Conservation (phyloP, 768 basidiomycete genomes). For the Boletus reticulatus region DNA sequence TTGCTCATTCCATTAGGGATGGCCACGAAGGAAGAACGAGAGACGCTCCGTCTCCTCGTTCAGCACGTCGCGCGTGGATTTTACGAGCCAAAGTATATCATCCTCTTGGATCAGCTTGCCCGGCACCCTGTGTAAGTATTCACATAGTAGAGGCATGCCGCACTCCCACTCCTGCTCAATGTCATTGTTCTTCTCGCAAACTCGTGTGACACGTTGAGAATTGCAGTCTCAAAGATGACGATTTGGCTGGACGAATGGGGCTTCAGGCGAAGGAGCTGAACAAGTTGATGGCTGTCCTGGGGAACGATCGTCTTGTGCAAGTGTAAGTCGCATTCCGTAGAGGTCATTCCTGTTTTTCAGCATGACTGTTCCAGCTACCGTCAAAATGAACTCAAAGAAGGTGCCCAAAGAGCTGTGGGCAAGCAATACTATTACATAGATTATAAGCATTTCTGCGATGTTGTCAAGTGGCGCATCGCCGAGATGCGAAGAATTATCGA, state of each 20-base stretch:
- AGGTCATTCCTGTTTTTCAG: constrained; percentile 2
- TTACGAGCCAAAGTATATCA: constrained; percentile 89
- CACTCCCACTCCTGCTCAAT: constrained; percentile 19
- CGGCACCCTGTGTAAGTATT: constrained; percentile 91
- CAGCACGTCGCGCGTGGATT: constrained; percentile 93
- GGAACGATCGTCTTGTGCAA: constrained; percentile 74
- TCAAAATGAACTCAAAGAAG: constrained; percentile 90
- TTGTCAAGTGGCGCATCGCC: constrained; percentile 95
- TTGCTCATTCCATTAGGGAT: constrained; percentile 29
- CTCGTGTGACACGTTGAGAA: constrained; percentile 21
- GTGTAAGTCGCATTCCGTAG: constrained; percentile 48
- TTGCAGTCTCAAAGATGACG: constrained; percentile 86
- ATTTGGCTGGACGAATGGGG: constrained; percentile 87
- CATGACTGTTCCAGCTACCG: constrained; percentile 56
- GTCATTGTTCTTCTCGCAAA: constrained; percentile 7
- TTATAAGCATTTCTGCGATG: constrained; percentile 93
- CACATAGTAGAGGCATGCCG: constrained; percentile 24
- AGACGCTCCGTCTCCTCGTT: constrained; percentile 81
- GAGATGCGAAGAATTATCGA: constrained; percentile 88
- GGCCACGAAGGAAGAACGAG: constrained; percentile 77
- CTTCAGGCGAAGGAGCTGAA: constrained; percentile 87
- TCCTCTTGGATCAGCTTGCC: constrained; percentile 92
- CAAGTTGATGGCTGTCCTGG: constrained; percentile 81
- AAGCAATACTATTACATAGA: constrained; percentile 97
- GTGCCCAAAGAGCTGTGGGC: constrained; percentile 81